Evolutionary conservation across 768 basidiomycete species (phyloP).

Genomic region (Megacollybia marginata): DNA sequence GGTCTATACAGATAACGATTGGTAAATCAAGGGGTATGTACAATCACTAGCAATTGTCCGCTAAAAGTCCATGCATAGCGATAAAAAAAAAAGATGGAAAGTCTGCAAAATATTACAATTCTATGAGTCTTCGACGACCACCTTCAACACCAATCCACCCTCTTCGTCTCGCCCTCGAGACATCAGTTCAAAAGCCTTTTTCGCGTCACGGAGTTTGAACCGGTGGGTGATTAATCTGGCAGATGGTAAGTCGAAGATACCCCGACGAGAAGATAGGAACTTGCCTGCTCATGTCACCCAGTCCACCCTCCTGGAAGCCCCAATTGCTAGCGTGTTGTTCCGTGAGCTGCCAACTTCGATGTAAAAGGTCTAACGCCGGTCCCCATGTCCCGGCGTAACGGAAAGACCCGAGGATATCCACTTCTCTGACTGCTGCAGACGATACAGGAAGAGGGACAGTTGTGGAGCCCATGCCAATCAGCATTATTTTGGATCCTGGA

Average conservation of each 20-base stretch:
- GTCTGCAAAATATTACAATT: background rate
- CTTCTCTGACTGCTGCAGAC: constrained; percentile 77
- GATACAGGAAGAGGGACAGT: constrained; percentile 79
- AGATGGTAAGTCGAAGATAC: constrained; percentile 39
- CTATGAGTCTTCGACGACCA: constrained; percentile 58
- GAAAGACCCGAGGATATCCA: constrained; percentile 90
- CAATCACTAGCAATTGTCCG: no score
- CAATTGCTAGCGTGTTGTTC: background rate
- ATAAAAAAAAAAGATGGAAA: background rate
- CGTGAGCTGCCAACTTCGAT: background rate
- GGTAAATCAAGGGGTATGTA: no score
- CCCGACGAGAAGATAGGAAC: constrained; percentile 41
- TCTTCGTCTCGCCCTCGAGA: constrained; percentile 68
- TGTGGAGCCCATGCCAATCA: constrained; percentile 92
- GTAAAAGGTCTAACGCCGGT: constrained; percentile 70
- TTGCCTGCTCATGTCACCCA: background rate
- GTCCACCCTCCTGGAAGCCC: constrained; percentile 2
- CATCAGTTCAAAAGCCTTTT: constrained; percentile 77
- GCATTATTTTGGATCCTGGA: constrained; percentile 85
- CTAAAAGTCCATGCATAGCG: no score
- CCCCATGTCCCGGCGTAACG: constrained; percentile 88
- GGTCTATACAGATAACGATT: no score
- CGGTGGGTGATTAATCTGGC: constrained; percentile 73
- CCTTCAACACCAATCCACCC: constrained; percentile 82
- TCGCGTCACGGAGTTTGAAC: constrained; percentile 55